Evolutionary conservation across 495 filamentous ascomycete genomes (phyloP), one percentile per base, ranked within the genome.

Genomic region (Penicillium samsonianum): DNA sequence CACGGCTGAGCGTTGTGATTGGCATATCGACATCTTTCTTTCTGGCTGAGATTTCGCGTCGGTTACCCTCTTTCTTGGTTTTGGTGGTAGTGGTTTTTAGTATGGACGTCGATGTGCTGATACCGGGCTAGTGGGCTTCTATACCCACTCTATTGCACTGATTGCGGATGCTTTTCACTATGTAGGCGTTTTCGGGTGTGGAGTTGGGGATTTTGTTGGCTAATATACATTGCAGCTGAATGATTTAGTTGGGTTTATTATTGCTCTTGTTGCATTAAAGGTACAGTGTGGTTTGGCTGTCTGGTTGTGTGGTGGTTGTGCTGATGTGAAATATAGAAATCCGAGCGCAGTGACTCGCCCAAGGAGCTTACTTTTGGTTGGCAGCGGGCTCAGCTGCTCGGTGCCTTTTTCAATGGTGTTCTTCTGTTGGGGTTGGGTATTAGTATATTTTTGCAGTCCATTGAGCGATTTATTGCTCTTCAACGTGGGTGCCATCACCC

Each of bases 91-190:
- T 38, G n/a, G 31, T 52, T 22, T 10, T 48, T 17, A 26, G n/a
- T 14, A 3, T 30, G 14, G 10, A 23, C n/a, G 7, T 28, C 16
- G 6, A 35, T 28, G 33, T 42, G 41, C 67, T 65, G 51, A 71
- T 30, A 35, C 11, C 8, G 7, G 17, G n/a, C 11, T 38, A 78
- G 84, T 90, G 49, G 92, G 92, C 23, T 88, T 93, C 63, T 78
- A 84, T 37, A 91, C 92, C 28, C 84, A 87, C 62, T 96, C 91
- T 22, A 82, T 97, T 38, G 92, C 92, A 7, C 72, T 97, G 55
- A 87, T 92, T 61, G 92, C 92, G 17, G 92, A 97, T 78, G 88
- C 92, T 44, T 96, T 96, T 67, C 92, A 97, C 67, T 96, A 96
- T 86, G 88, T 91, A 75, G 55, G 81, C 61, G 30, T 48, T 20